Base-by-base conservation (phyloP, 345 rosid genomes). In the Acer saccharum region DNA sequence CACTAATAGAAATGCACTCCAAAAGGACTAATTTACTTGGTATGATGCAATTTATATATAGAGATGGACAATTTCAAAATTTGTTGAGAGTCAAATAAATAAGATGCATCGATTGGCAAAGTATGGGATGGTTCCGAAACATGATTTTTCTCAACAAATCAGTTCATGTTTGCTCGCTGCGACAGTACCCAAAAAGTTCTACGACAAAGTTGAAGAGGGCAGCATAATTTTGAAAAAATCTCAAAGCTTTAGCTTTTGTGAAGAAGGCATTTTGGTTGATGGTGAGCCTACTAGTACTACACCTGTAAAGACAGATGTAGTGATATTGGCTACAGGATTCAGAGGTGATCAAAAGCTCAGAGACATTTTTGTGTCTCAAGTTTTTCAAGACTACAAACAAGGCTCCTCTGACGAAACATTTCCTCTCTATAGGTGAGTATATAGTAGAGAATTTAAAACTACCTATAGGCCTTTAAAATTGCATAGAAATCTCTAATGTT, bases 81-180 rank as follows among this genome's bases (percentile, higher is more conserved):
- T 88, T 0, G 80, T 88, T 1, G 87, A 86, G 46, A 84, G 78
- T 60, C 4, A 75, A 65, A 69, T 85, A 2, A 76, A 74, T 77
- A 54, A n/a, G 54, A 85, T 83, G 81, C 84, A 70, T 35, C 81
- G 60, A 3, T 58, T 84, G 75, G 75, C 52, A 35, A 85, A 83
- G 77, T 77, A 68, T 16, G 87, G 87, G 54, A 82, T 88, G 88
- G 87, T 85, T 21, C 87, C 90, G 0, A 84, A 80, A 11, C 87
- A 82, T 4, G 73, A 83, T 27, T 87, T 85, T 62, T 65, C 76
- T 18, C 82, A 76, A 46, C 76, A 85, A 0, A 16, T 77, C n/a
- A 83, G 77, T 57, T 77, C 87, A 1, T 85, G 84, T 60, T 12
- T 52, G 29, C 10, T 75, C 65, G 8, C 89, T 1, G 25, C 25